A percentile compares a stretch with the other conserved stretches of the same genome.
Evolutionary conservation across 1,284 basidiomycete species (phyloP).

Genomic region (Leucoagaricus sp.): DNA sequence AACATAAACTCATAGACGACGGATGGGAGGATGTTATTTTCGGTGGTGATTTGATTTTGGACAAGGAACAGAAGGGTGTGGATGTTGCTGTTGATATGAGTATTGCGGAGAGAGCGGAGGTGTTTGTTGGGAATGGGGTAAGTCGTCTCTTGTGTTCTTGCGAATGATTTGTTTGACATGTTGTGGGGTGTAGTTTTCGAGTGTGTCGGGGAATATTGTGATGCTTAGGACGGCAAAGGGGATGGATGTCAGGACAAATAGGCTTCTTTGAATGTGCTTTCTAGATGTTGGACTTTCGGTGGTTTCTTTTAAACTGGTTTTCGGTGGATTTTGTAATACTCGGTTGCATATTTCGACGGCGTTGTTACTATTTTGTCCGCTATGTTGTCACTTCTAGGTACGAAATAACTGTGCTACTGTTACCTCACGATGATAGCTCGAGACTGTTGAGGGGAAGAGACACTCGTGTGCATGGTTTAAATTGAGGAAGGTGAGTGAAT

Average conservation of each 20-base stretch:
- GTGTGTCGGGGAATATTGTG: slow-evolving; percentile 15
- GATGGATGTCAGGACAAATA: slow-evolving; percentile 3
- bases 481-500: no score
- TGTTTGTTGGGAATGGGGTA: slow-evolving; percentile 80
- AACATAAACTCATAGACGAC: slow-evolving; percentile 42
- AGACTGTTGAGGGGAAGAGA: no score
- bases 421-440: no score
- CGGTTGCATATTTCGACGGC: no score
- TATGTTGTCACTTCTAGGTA: no score
- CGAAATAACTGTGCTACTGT: no score
- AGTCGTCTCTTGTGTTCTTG: slow-evolving; percentile 29
- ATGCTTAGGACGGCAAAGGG: slow-evolving; percentile 14
- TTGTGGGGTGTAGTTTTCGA: slow-evolving; percentile 14
- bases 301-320: no score
- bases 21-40: slow-evolving; percentile 50
- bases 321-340: no score
- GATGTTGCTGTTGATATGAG: slow-evolving; percentile 71
- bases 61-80: slow-evolving; percentile 50
- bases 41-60: slow-evolving; percentile 42
- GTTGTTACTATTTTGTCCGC: no score
- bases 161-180: background rate
- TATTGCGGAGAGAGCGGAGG: slow-evolving; percentile 64
- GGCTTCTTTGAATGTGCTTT: slow-evolving; percentile 8
- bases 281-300: no score
- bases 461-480: no score